Evolutionary conservation across 768 basidiomycete genomes (phyloP), one percentile per base, ranked within the genome.

Genomic region (Suillus alpinus): DNA sequence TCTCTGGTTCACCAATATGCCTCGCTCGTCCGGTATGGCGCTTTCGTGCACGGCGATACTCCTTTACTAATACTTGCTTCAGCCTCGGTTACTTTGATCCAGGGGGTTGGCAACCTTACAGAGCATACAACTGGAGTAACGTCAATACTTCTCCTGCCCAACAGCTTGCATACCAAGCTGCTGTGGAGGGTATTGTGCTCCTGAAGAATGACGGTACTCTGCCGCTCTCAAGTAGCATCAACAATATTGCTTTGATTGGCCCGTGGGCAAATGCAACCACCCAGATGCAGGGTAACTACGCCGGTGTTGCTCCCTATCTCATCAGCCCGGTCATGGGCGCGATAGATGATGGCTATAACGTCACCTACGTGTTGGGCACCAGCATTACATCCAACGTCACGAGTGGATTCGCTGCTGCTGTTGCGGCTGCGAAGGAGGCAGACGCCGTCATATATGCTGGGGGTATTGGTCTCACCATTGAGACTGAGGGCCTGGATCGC

Each of bases 181-280:
- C 84, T 4, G 70, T 79, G 5, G 81, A 84, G 66, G 82, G 84
- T 23, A 77, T 85, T 3, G 83, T 84, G 18, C 75, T 88, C 6
- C 74, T 88, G 16, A 88, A 88, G 75, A 89, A 88, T 65, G 83
- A 86, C 59, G 81, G 80, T 14, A 79, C 78, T 6, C 74, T 89
- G 2, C 87, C 87, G 3, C 73, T 88, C 46, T 73, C 76, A 23
- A 66, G 67, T 0, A 74, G 71, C 0, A 70, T 80, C 59, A 82
- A 79, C 59, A 81, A 75, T 8, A 68, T 89, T 18, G 86, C 84
- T 8, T 67, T 88, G 44, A 77, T 88, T 56, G 87, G 88, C 0
- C 85, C 84, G 3, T 84, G 78, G 77, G 81, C 79, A 4, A 82
- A 83, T 64, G 83, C 83, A 6, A 86, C 84, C 0, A 77, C 67